These are phyloP conservation scores for Sonneratia alba DNA, from an alignment of 345 rosid genomes.

Conservation along the genomic window DNA sequence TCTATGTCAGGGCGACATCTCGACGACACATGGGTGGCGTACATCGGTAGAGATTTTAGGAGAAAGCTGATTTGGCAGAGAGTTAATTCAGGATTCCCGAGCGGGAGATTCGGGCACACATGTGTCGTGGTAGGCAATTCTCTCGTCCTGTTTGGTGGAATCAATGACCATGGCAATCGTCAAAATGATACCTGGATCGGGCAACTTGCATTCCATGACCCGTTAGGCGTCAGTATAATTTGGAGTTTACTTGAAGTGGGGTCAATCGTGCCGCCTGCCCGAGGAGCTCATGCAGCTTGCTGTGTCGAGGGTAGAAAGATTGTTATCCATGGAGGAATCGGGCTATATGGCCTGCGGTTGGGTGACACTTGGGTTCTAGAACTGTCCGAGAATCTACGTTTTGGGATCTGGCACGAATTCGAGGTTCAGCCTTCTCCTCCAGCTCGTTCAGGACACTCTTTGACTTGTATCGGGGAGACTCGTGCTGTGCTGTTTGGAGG, in stretches of 20 bases:
- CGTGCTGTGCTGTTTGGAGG: slow-evolving; percentile 74
- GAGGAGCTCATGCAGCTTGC: slow-evolving; percentile 93
- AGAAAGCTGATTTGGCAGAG: slow-evolving; percentile 52
- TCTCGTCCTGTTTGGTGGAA: slow-evolving; percentile 83
- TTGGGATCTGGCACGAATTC: slow-evolving; percentile 58
- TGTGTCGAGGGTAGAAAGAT: slow-evolving; percentile 53
- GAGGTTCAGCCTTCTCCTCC: slow-evolving; percentile 58
- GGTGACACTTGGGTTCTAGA: slow-evolving; percentile 82
- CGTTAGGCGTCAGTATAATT: slow-evolving; percentile 28
- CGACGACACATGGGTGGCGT: slow-evolving; percentile 88
- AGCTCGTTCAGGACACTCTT: slow-evolving; percentile 86
- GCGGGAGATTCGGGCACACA: slow-evolving; percentile 93
- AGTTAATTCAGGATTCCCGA: slow-evolving; percentile 57
- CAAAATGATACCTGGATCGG: slow-evolving; percentile 86
- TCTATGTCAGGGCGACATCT: slow-evolving; percentile 68
- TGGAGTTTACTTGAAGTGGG: slow-evolving; percentile 67
- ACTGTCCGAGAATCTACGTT: slow-evolving; percentile 45
- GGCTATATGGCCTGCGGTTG: slow-evolving; percentile 53
- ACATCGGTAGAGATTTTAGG: slow-evolving; percentile 38
- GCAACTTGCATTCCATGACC: slow-evolving; percentile 37
- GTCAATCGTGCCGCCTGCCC: slow-evolving; percentile 52
- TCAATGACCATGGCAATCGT: slow-evolving; percentile 74
- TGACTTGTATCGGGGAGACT: slow-evolving; percentile 53
- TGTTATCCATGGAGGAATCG: slow-evolving; percentile 87
- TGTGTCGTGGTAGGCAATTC: slow-evolving; percentile 45